Conservation (phyloP, 257 asterid species). For the Penstemon barbatus region DNA sequence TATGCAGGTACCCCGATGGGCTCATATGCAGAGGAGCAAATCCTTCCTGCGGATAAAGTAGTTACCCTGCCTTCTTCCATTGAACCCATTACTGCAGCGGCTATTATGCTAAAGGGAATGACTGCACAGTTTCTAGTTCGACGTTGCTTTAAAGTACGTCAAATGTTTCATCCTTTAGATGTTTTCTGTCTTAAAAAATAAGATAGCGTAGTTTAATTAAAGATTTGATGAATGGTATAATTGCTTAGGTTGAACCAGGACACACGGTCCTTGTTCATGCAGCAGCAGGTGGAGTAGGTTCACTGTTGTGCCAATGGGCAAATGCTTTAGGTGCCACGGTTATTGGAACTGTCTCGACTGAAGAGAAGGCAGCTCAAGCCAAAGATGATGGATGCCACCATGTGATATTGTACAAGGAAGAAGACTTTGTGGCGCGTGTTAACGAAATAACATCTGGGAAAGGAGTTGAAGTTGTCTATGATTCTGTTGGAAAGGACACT, state of each 20-base stretch:
- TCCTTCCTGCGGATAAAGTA: conserved; percentile 84
- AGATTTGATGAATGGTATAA: conserved; percentile 14
- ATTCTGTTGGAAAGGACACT: conserved; percentile 97
- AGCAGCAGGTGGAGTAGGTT: conserved; percentile 98
- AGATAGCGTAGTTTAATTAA: neutral
- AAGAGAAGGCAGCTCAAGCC: conserved; percentile 92
- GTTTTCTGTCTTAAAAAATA: neutral
- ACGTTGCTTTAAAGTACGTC: conserved; percentile 73
- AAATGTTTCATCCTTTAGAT: neutral
- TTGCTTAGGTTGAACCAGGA: conserved; percentile 73
- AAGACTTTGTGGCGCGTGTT: conserved; percentile 79
- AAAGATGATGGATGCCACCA: conserved; percentile 94
- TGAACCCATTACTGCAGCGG: conserved; percentile 73
- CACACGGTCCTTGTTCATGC: conserved; percentile 91
- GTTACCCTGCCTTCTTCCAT: conserved; percentile 81
- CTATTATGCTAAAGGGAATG: conserved; percentile 88
- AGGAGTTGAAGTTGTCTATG: conserved; percentile 98
- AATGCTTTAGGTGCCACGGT: conserved; percentile 90
- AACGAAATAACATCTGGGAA: conserved; percentile 84
- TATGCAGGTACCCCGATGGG: conserved; percentile 87
- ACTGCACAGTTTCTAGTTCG: conserved; percentile 76
- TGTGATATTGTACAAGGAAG: conserved; percentile 70
- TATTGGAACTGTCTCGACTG: conserved; percentile 88
- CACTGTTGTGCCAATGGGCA: conserved; percentile 96
- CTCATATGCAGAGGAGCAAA: conserved; percentile 89